Base-by-base conservation (phyloP, 2,329 filamentous ascomycete species). In the Pseudocercospora musae region DNA sequence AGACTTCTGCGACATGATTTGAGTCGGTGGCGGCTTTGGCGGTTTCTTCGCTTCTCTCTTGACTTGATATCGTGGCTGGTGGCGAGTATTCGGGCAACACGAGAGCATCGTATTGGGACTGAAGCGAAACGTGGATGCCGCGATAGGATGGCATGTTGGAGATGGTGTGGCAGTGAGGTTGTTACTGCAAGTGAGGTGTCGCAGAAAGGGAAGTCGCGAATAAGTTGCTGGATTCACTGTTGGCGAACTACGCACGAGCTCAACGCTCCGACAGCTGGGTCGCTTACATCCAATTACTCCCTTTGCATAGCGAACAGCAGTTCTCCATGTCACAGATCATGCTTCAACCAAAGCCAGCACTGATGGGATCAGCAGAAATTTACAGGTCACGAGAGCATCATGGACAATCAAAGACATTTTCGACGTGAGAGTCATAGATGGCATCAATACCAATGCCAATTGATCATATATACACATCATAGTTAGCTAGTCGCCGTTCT, bases 51-150 rank as follows among this genome's bases (percentile, higher is more conserved):
- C 75, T 10, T 54, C 20, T 23, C 53, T 57, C 44, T n/a, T 54
- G 52, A 7, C 25, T 50, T 33, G 62, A 59, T 9, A 54, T 13
- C 50, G 50, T 54, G 20, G 58, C 40, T n/a, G 62, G 67, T 2
- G 74, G 72, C 33, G 66, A 57, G 59, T 75, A 78, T 50, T 80
- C 78, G 4, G 78, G 77, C 10, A 80, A 64, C 0, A 66, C 69
- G 29, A 72, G 67, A 20, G 78, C 73, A 60, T 77, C 78, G 68
- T 76, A 77, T 53, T 79, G 78, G 6, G 78, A 79, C 53, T 77
- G 72, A 6, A 81, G 71, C 15, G 71, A 68, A 40, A 81, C 63
- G 23, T 68, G 73, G 62, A 81, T 78, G 61, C 75, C 76, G 25
- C 75, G 74, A 58, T 68, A 69, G 8, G 64, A 69, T 10, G 74